A percentile compares a stretch with the other conserved stretches of the same genome.
Conservation (phyloP, 768 basidiomycete species). For the Hemileccinum rubropunctum region DNA sequence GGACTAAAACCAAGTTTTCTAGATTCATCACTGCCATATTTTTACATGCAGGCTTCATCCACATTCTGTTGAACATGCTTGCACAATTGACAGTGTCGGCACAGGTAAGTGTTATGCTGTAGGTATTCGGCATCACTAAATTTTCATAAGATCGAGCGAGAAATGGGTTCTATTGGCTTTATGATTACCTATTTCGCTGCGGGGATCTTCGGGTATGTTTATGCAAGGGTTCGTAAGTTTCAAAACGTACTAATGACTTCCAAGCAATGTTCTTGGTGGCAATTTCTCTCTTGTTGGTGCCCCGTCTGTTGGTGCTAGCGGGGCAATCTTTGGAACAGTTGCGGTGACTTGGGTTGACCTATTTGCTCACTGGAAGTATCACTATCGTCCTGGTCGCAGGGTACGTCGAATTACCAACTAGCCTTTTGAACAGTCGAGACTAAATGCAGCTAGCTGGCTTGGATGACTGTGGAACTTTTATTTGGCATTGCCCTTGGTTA, state of each 20-base stretch:
- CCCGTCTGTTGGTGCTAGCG: conserved; percentile 89
- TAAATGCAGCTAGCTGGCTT: conserved; percentile 54
- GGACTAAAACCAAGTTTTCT: conserved; percentile 29
- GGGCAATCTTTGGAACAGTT: conserved; percentile 87
- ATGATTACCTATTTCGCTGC: conserved; percentile 83
- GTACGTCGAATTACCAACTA: conserved; percentile 35
- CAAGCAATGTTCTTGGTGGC: conserved; percentile 82
- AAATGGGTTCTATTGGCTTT: conserved; percentile 89
- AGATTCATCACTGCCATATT: conserved; percentile 90
- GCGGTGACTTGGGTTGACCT: conserved; percentile 89
- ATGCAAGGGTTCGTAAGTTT: not conserved
- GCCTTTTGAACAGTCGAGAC: not conserved
- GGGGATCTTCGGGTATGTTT: conserved; percentile 82
- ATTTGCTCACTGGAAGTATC: conserved; percentile 88
- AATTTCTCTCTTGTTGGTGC: conserved; percentile 89
- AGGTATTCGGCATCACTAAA: not conserved
- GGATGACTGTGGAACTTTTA: conserved; percentile 83
- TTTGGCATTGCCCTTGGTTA: conserved; percentile 85
- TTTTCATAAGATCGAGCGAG: conserved; percentile 69
- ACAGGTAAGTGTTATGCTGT: conserved; percentile 44
- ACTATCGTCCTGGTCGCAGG: conserved; percentile 77
- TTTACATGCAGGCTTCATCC: conserved; percentile 94
- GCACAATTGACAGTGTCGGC: conserved; percentile 80
- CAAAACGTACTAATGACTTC: not conserved
- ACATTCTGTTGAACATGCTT: conserved; percentile 86